phyloP scores from a whole-genome alignment of 2,329 filamentous ascomycete genomes.

The Zymoseptoria brevis region DNA sequence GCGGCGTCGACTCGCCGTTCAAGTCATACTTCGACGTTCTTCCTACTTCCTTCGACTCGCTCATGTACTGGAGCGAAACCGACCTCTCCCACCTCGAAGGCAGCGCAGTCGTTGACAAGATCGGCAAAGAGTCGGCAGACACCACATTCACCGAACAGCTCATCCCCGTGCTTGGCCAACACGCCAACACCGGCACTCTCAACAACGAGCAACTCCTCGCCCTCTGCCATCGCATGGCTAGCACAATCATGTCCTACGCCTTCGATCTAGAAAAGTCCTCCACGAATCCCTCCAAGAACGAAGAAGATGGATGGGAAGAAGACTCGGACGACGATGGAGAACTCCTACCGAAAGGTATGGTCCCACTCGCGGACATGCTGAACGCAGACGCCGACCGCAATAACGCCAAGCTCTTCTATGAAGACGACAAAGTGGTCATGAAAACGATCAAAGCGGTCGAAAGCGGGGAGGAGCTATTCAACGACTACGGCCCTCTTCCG shows the following conservation, averaged over 20 bases:
- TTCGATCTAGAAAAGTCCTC: conserved; percentile 62
- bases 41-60: conserved; percentile 65
- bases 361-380: conserved; percentile 81
- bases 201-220: conserved; percentile 43
- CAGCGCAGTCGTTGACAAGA: conserved; percentile 66
- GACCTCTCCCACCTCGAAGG: conserved; percentile 69
- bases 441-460: conserved; percentile 60
- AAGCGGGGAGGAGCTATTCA: conserved; percentile 69
- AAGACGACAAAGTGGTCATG: conserved; percentile 57
- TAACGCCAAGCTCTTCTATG: conserved; percentile 62
- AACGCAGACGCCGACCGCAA: conserved; percentile 79
- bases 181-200: conserved; percentile 30
- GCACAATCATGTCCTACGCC: conserved; percentile 84
- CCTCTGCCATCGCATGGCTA: conserved; percentile 72
- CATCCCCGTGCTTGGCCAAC: conserved; percentile 43
- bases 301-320: conserved; percentile 40
- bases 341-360: conserved; percentile 65
- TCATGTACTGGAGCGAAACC: conserved; percentile 76
- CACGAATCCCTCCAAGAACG: conserved; percentile 48
- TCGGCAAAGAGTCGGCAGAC: conserved; percentile 67
- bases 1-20: conserved; percentile 58
- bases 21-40: conserved; percentile 69
- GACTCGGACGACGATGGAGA: conserved; percentile 40
- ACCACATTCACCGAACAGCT: conserved; percentile 55
- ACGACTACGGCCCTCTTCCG: conserved; percentile 81